A percentile compares a stretch with the other conserved stretches of the same genome.
Evolutionary conservation across 345 rosid genomes (phyloP).

Genomic region (Jatropha curcas): DNA sequence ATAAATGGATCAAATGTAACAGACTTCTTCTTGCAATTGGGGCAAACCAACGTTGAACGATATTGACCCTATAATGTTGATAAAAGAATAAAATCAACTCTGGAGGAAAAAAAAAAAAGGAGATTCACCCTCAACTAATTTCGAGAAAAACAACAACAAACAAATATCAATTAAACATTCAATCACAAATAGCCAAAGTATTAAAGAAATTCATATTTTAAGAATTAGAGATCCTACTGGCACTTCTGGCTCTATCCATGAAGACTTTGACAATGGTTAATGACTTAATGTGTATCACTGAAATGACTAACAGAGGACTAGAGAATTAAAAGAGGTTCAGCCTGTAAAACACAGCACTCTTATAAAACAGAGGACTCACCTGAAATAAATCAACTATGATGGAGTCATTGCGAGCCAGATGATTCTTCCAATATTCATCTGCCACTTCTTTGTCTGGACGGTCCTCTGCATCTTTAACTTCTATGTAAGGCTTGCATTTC

Average conservation of each 20-base stretch:
- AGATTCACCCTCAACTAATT: neutral
- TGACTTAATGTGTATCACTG: neutral
- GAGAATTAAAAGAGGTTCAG: neutral
- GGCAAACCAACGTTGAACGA: constrained; percentile 22
- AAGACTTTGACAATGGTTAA: no score
- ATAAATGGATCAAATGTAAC: constrained; percentile 34
- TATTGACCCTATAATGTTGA: constrained; percentile 26
- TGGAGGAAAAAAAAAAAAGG: neutral
- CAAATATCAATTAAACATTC: constrained; percentile 3
- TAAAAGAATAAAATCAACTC: neutral
- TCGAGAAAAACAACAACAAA: neutral
- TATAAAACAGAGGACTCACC: constrained; percentile 11
- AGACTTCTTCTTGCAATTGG: constrained; percentile 23
- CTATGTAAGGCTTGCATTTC: constrained; percentile 27
- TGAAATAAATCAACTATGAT: constrained; percentile 34
- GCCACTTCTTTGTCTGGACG: constrained; percentile 29
- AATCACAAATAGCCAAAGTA: neutral
- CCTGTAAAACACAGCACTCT: neutral
- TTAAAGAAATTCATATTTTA: neutral
- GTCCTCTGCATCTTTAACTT: constrained; percentile 23
- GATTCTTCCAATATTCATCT: constrained; percentile 31
- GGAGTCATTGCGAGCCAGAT: constrained; percentile 31
- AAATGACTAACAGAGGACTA: neutral
- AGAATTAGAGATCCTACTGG: neutral
- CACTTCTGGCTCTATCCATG: neutral